Conservation (phyloP, 2,329 filamentous ascomycete genomes). For the Fusarium sp. region DNA sequence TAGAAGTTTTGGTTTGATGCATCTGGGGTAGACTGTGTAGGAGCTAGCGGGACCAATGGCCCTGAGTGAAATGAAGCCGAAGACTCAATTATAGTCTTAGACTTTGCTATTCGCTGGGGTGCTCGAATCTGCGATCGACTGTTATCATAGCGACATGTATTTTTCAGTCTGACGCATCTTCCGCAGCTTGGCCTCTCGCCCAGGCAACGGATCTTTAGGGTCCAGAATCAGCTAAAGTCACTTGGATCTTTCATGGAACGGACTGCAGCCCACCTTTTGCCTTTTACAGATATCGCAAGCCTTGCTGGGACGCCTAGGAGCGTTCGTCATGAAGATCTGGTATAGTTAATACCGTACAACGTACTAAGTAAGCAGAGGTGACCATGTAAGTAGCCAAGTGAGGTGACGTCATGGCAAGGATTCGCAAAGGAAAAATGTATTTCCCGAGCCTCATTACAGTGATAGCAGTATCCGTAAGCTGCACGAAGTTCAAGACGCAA, state of each 20-base stretch:
- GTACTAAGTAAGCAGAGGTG: background rate
- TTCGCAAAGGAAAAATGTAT: background rate
- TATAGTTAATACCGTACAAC: too few relatives aligned
- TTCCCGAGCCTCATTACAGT: background rate
- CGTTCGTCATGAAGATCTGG: background rate
- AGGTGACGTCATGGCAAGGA: background rate
- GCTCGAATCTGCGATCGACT: too few relatives aligned
- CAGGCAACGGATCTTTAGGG: conserved; percentile 29
- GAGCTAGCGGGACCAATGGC: too few relatives aligned
- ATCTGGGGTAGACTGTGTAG: too few relatives aligned
- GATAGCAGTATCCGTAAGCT: background rate
- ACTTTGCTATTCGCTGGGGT: too few relatives aligned
- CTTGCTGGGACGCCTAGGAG: conserved; percentile 18
- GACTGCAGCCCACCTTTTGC: conserved; percentile 13
- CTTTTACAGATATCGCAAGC: conserved; percentile 27
- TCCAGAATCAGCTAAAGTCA: background rate
- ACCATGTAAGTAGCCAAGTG: background rate
- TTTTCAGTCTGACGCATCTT: conserved; percentile 19
- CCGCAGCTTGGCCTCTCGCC: conserved; percentile 30
- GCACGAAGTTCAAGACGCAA: background rate
- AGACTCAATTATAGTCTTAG: too few relatives aligned
- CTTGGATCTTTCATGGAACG: accelerated
- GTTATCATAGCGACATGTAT: conserved; percentile 7
- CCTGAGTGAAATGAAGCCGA: too few relatives aligned
- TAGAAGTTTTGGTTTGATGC: too few relatives aligned